Percentiles rank a stretch among this genome's conserved stretches.
Evolutionary conservation across 441 rosid genomes (phyloP).

Genomic region (Erysimum cheiri): DNA sequence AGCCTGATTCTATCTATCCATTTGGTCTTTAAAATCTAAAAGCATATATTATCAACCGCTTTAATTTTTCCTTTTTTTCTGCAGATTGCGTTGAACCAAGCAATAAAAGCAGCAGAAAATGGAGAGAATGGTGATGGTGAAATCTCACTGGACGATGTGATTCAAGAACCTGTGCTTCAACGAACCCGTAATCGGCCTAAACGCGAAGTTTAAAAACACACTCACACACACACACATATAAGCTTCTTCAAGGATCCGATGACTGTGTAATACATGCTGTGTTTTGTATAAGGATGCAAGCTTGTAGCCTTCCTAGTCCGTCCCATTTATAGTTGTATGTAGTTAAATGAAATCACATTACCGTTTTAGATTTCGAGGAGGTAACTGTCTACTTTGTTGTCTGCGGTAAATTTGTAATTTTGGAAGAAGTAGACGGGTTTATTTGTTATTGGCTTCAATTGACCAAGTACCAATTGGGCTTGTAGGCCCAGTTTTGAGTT

Average conservation of each 20-base stretch:
- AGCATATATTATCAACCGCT: neutral
- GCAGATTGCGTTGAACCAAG: conserved; percentile 72
- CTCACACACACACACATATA: conserved; percentile 6
- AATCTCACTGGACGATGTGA: conserved; percentile 51
- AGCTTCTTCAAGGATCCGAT: conserved; percentile 15
- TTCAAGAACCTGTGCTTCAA: conserved; percentile 57
- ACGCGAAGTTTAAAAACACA: conserved; percentile 51
- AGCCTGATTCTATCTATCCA: neutral
- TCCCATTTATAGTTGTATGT: conserved; percentile 25
- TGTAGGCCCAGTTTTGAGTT: conserved; percentile 24
- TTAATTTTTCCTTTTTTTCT: neutral
- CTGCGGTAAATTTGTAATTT: neutral
- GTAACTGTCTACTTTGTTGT: neutral
- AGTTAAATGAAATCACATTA: neutral
- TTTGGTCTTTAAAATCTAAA: neutral
- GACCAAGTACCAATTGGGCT: conserved; percentile 14
- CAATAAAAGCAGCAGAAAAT: conserved; percentile 60
- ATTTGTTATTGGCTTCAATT: neutral
- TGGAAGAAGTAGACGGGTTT: conserved; percentile 17
- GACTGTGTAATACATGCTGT: conserved; percentile 20
- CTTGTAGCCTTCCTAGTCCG: conserved; percentile 25
- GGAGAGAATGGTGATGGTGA: conserved; percentile 46
- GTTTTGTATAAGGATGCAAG: conserved; percentile 31
- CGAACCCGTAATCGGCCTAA: conserved; percentile 77
- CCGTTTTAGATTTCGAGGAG: neutral